Conservation (phyloP, 306 rosid genomes). For the Arachis hypogaea region DNA sequence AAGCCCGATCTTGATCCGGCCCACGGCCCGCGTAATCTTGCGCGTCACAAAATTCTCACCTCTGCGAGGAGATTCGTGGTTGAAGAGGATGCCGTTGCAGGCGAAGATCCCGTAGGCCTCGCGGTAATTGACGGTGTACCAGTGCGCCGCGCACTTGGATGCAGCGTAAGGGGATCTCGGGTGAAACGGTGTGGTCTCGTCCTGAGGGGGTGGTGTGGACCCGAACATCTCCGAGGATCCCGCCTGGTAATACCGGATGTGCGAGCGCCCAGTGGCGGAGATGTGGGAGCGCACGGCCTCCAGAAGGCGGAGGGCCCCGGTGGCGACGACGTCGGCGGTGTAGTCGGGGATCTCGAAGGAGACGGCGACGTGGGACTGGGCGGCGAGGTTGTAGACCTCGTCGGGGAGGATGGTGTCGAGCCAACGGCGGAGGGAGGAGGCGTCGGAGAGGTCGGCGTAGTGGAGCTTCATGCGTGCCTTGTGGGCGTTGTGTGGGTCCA, state of each 20-base stretch:
- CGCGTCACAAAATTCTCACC: slow-evolving; percentile 98
- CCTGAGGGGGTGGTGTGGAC: slow-evolving; percentile 88
- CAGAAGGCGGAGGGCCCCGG: slow-evolving; percentile 88
- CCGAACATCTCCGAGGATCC: slow-evolving; percentile 99
- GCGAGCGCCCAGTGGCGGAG: slow-evolving; percentile 64
- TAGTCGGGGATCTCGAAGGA: slow-evolving; percentile 99
- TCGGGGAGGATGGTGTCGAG: slow-evolving; percentile 86
- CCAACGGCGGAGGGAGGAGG: slow-evolving; percentile 99
- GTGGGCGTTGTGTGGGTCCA: slow-evolving; percentile 96
- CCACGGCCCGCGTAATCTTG: slow-evolving; percentile 91
- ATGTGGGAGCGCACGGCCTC: slow-evolving; percentile 95
- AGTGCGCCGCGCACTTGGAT: slow-evolving; percentile 93
- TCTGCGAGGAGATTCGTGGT: slow-evolving; percentile 86
- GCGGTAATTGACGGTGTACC: slow-evolving; percentile 98
- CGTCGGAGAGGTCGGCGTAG: slow-evolving; percentile 96
- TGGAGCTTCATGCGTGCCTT: slow-evolving; percentile 98
- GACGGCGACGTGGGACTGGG: slow-evolving; percentile 97
- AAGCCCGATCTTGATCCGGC: slow-evolving; percentile 90
- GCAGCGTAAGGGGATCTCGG: slow-evolving; percentile 98
- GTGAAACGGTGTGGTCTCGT: slow-evolving; percentile 83
- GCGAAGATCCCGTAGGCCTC: slow-evolving; percentile 93
- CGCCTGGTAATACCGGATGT: slow-evolving; percentile 91
- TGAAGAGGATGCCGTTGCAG: slow-evolving; percentile 90
- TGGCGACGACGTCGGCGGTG: slow-evolving; percentile 96
- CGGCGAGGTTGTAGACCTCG: slow-evolving; percentile 98